Evolutionary conservation across 2,329 filamentous ascomycete species (phyloP), one percentile per base, ranked within the genome.

Genomic region (Pseudogymnoascus sp.): DNA sequence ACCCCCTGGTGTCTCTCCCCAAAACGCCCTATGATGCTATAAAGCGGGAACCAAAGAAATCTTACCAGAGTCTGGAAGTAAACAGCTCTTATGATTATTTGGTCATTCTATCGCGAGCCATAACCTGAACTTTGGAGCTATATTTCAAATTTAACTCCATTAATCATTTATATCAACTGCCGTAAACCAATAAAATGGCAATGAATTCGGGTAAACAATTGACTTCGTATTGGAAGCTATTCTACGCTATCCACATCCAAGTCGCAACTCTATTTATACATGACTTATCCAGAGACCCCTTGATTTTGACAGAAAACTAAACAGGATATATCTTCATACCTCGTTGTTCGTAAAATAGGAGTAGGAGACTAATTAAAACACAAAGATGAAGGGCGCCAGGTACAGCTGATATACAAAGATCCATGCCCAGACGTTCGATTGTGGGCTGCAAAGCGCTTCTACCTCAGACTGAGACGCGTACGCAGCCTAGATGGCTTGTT

Each of bases 371-470:
- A 62, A 40, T 38, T 63, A 63, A 60, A 33, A 65, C 61, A 63
- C 69, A 69, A 57, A 61, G 35, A 26, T 61, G 59, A 61, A 61
- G 35, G 35, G 64, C 65, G 64, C 66, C 60, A 61, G 66, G 60
- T 64, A 61, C 59, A 42, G 66, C 63, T 70, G 67, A 68, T 72
- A 62, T 72, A 71, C 69, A 71, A 35, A 64, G 66, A 67, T 66
- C 67, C 62, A 60, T 67, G 19, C 38, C 28, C 50, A 57, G 50
- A 13, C 28, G 28, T 57, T 57, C 13, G 50, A 57, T 57, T 57
- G 11, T 8, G 6, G 50, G 28, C 50, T 21, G 50, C 50, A 57
- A 21, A 33, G 5, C 50, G 50, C 28, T 57, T 28, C 50, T 11
- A 19, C n/a, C 28, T 57, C 28, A 35, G 10, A 28, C 15, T 57